Conservation (phyloP, 2,329 filamentous ascomycete genomes). For the Chrysosporium keratinophilum region DNA sequence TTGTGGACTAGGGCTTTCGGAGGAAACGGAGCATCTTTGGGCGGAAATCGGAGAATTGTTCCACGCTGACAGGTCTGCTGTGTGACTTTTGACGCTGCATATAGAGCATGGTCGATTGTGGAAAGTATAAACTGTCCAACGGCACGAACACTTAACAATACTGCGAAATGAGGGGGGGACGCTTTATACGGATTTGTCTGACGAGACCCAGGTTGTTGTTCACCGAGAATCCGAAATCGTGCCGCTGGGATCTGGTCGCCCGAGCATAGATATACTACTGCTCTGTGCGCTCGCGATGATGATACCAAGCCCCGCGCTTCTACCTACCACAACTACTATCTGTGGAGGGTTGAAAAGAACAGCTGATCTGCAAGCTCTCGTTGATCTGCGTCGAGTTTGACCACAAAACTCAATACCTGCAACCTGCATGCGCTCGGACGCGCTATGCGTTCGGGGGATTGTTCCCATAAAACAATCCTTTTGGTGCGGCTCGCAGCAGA, state of each 20-base stretch:
- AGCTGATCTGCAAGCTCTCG: background rate
- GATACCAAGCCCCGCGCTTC: too few species aligned
- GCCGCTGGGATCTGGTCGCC: too few species aligned
- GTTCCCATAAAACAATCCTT: background rate
- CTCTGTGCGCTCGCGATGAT: too few species aligned
- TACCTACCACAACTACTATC: too few species aligned
- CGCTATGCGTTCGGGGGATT: background rate
- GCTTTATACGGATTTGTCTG: too few species aligned
- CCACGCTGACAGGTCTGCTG: background rate
- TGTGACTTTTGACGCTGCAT: background rate
- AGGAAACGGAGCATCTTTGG: background rate
- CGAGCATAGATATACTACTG: too few species aligned
- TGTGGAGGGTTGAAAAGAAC: too few species aligned
- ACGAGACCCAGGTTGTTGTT: background rate
- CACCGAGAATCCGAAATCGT: background rate
- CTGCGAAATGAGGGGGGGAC: too few species aligned
- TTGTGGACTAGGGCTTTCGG: background rate
- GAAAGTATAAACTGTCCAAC: background rate
- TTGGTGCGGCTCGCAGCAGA: background rate
- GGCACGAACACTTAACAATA: too few species aligned
- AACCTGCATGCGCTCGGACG: background rate
- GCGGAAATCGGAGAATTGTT: slow-evolving; percentile 1
- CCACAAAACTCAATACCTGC: too few species aligned
- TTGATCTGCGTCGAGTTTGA: background rate
- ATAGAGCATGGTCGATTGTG: background rate